Evolutionary conservation across 352 stramenopile genomes (phyloP).

Genomic region (Sclerospora graminicola): DNA sequence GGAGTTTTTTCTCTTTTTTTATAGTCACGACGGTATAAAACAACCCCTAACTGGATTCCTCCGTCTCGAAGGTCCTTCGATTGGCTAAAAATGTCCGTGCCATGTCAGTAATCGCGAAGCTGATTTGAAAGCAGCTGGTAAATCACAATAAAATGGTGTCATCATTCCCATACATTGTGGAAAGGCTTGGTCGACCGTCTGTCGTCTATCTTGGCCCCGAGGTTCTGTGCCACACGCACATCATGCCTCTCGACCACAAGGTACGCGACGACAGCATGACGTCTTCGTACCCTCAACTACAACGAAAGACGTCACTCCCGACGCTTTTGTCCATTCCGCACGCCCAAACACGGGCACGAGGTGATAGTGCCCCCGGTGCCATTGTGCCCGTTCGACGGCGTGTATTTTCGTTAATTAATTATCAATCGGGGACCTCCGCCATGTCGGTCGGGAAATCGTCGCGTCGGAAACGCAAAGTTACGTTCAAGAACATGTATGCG

Average conservation of each 20-base stretch:
- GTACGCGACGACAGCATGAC: slow-evolving; percentile 8
- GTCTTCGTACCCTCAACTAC: slow-evolving; percentile 9
- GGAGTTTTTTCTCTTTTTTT: too few relatives aligned
- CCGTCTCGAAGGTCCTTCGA: too few relatives aligned
- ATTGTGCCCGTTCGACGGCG: not conserved
- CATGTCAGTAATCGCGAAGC: too few relatives aligned
- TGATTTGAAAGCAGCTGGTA: slow-evolving; percentile 1
- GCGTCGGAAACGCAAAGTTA: slow-evolving; percentile 26
- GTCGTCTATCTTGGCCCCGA: too few relatives aligned
- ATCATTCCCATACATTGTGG: not conserved
- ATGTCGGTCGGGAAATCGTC: slow-evolving; percentile 15
- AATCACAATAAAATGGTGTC: too few relatives aligned
- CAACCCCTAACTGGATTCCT: too few relatives aligned
- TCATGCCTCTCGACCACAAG: slow-evolving; percentile 4
- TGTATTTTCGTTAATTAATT: not conserved
- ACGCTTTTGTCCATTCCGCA: not conserved
- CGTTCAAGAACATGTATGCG: slow-evolving; percentile 37
- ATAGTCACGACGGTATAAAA: too few relatives aligned
- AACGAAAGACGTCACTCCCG: slow-evolving; percentile 18
- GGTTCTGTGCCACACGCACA: not conserved
- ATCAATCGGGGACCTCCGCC: slow-evolving; percentile 3
- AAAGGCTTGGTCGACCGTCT: too few relatives aligned
- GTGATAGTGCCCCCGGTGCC: not conserved
- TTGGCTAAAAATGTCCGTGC: too few relatives aligned
- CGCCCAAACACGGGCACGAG: not conserved